These are phyloP conservation scores for Pulveroboletus sp. DNA, from an alignment of 768 basidiomycete species.

Conservation along the genomic window DNA sequence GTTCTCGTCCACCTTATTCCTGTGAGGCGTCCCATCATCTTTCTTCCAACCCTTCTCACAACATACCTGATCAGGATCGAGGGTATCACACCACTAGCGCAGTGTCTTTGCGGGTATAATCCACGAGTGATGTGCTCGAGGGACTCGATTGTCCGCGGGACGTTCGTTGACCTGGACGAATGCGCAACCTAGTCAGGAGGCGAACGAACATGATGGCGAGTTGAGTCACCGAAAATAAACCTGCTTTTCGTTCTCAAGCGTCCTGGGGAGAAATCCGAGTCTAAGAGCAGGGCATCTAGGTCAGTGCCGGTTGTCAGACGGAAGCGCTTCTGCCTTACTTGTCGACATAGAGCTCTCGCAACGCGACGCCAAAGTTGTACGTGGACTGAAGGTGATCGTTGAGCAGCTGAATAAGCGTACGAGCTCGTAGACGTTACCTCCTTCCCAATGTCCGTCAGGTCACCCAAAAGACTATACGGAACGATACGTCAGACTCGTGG, in stretches of 20 bases:
- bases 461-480: constrained; percentile 54
- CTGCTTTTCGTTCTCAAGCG: constrained; percentile 37
- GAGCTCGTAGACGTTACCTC: constrained; percentile 37
- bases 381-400: constrained; percentile 46
- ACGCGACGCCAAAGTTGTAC: constrained; percentile 51
- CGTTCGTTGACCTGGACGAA: constrained; percentile 57
- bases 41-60: not conserved
- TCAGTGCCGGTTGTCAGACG: not conserved
- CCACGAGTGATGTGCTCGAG: constrained; percentile 71
- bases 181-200: not conserved
- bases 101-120: constrained; percentile 57
- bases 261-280: constrained; percentile 59
- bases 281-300: constrained; percentile 31
- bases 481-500: not conserved
- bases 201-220: not conserved
- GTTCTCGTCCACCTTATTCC: constrained; percentile 68
- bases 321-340: constrained; percentile 37
- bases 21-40: constrained; percentile 21
- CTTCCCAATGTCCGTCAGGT: constrained; percentile 49
- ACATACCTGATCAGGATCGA: constrained; percentile 53
- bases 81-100: constrained; percentile 41
- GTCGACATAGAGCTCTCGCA: constrained; percentile 64
- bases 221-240: constrained; percentile 57
- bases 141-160: constrained; percentile 72
- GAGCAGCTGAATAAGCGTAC: not conserved